These are phyloP conservation scores for Termitomyces sp. DNA, from an alignment of 768 basidiomycete species.

Conservation along the genomic window DNA sequence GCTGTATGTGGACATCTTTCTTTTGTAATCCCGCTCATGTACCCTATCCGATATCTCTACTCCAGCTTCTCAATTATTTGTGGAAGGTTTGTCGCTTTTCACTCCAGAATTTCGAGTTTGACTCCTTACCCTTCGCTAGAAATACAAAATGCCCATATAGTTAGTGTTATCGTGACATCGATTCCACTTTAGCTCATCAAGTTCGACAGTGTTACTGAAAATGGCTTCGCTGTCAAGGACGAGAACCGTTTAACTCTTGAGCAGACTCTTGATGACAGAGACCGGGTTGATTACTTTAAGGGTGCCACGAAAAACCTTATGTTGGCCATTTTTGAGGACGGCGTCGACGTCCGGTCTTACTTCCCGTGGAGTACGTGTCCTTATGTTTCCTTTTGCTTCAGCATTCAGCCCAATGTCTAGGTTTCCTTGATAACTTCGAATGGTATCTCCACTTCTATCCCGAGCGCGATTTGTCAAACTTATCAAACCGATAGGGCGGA, in stretches of 20 bases:
- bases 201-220: conserved; percentile 57
- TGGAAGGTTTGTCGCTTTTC: conserved; percentile 42
- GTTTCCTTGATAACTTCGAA: conserved; percentile 69
- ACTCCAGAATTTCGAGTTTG: background rate
- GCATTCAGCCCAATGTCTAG: conserved; percentile 21
- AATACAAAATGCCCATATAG: conserved; percentile 37
- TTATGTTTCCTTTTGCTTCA: background rate
- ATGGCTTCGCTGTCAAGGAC: conserved; percentile 65
- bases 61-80: conserved; percentile 58
- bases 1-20: conserved; percentile 25
- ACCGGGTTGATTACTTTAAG: conserved; percentile 62
- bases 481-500: conserved; percentile 39
- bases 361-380: conserved; percentile 58
- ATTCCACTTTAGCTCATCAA: background rate
- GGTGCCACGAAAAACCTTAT: conserved; percentile 51
- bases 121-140: conserved; percentile 21
- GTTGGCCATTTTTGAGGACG: conserved; percentile 54
- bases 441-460: conserved; percentile 29
- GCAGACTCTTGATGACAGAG: conserved; percentile 49
- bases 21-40: background rate
- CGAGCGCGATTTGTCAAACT: background rate
- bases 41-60: background rate
- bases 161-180: conserved; percentile 11
- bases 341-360: conserved; percentile 56
- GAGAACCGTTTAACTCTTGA: conserved; percentile 50